A percentile compares a stretch with the other conserved stretches of the same genome.
Conservation (phyloP, 352 stramenopile species). For the Pythium vanterpoolii region DNA sequence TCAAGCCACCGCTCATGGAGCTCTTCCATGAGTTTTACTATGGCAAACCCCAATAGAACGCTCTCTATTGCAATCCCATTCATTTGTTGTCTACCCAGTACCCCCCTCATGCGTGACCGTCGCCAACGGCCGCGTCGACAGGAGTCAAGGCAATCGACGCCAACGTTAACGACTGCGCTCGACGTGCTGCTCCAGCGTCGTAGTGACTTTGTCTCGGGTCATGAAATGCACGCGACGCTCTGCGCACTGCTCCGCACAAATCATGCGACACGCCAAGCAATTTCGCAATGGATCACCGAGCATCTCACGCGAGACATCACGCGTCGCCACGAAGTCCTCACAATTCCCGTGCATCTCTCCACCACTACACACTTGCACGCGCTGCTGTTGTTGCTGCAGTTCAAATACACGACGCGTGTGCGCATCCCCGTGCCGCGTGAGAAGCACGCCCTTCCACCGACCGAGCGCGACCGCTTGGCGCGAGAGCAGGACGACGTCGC, state of each 20-base stretch:
- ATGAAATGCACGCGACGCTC: not conserved
- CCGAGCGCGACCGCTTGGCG: conserved; percentile 20
- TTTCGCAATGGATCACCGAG: conserved; percentile 1
- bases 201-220: conserved; percentile 17
- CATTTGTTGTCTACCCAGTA: not conserved
- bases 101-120: not conserved
- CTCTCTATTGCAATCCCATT: not conserved
- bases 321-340: conserved; percentile 7
- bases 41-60: conserved; percentile 24
- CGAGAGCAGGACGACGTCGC: conserved; percentile 17
- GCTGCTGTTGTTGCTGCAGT: conserved; percentile 20
- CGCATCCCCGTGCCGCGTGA: conserved; percentile 21
- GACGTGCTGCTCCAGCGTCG: conserved; percentile 2
- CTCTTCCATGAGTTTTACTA: conserved; percentile 86
- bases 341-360: not conserved
- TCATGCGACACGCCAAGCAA: not conserved
- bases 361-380: not conserved
- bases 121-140: not conserved
- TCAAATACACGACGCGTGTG: conserved; percentile 32
- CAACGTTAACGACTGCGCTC: conserved; percentile 1
- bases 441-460: conserved; percentile 25
- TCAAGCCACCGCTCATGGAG: conserved; percentile 83
- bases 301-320: conserved; percentile 14
- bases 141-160: not conserved
- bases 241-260: conserved; percentile 3